A percentile compares a stretch with the other conserved stretches of the same genome.
Conservation (phyloP, 2,329 filamentous ascomycete species). For the Talaromyces sp. region DNA sequence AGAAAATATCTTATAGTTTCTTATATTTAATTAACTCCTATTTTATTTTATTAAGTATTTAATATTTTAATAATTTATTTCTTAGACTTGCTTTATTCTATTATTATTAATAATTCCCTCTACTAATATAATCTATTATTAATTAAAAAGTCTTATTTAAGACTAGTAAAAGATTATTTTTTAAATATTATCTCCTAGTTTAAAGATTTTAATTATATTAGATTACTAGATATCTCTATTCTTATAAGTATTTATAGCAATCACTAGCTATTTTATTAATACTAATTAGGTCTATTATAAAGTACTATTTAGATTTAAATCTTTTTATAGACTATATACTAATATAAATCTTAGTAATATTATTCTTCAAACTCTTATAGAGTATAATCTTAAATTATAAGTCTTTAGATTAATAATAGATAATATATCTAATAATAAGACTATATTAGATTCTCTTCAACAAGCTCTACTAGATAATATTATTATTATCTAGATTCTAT, state of each 20-base stretch:
- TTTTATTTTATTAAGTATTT: too few relatives aligned
- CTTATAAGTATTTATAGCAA: constrained; percentile 16
- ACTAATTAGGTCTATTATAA: constrained; percentile 14
- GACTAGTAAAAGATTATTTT: neutral
- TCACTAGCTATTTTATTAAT: constrained; percentile 18
- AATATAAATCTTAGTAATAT: neutral
- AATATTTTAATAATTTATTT: too few relatives aligned
- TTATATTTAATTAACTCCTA: too few relatives aligned
- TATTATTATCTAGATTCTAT: constrained; percentile 16
- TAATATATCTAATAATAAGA: constrained; percentile 4
- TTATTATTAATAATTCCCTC: neutral
- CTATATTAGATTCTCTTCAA: neutral
- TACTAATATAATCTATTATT: neutral
- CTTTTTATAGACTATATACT: constrained; percentile 11
- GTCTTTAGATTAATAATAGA: neutral
- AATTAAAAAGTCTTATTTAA: neutral
- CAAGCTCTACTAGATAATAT: neutral
- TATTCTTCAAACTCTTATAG: neutral
- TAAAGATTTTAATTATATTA: constrained; percentile 9
- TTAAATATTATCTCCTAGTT: neutral
- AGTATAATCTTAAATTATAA: neutral
- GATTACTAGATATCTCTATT: constrained; percentile 19
- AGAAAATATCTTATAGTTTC: too few relatives aligned
- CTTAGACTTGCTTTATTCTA: too few relatives aligned
- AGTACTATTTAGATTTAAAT: constrained; percentile 18